Evolutionary conservation across 1,284 basidiomycete genomes (phyloP), one percentile per base, ranked within the genome.

Genomic region (Trametes sp.): DNA sequence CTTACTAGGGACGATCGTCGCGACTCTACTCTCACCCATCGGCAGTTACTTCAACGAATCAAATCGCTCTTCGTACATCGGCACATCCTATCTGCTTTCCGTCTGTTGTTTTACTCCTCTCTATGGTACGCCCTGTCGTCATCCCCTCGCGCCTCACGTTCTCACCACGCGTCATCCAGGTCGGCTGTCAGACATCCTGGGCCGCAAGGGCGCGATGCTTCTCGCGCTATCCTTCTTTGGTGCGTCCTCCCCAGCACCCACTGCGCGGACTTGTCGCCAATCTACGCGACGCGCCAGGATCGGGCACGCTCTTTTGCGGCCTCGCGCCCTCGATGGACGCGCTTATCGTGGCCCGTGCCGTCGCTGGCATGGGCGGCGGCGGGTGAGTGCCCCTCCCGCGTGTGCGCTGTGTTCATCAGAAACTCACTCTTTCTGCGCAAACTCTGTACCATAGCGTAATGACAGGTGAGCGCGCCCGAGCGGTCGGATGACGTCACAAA

Each of bases 311-410:
- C 41, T 80, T 89, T 7, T 97, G 95, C 72, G 95, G 92, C 6
- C 71, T 94, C 45, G 94, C 93, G 26, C 87, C 89, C 19, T 92
- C 88, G 10, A 96, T 96, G 94, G 83, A 88, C 67, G 76, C 84
- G n/a, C 82, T 96, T 59, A 94, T 96, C 64, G 82, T 83, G 59
- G 91, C 92, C 52, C 86, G 95, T 21, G 89, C 92, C 11, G 76
- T 96, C 46, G 94, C 95, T 41, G 94, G 94, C 51, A 94, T 96
- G 87, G 94, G 95, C 59, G 94, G 95, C 63, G 93, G 94, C 75
- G 94, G 93, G 85, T 92, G 72, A 80, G 85, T 75, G 63, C 69
- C 76, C 57, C 36, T 56, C 49, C 28, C 5, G 42, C 46, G 63
- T 62, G 59, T 52, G n/a, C 65, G 54, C 21, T 24, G 50, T 24